A percentile compares a stretch with the other conserved stretches of the same genome.
Evolutionary conservation across 1,284 basidiomycete species (phyloP).

Genomic region (Pisolithus thermaeus): DNA sequence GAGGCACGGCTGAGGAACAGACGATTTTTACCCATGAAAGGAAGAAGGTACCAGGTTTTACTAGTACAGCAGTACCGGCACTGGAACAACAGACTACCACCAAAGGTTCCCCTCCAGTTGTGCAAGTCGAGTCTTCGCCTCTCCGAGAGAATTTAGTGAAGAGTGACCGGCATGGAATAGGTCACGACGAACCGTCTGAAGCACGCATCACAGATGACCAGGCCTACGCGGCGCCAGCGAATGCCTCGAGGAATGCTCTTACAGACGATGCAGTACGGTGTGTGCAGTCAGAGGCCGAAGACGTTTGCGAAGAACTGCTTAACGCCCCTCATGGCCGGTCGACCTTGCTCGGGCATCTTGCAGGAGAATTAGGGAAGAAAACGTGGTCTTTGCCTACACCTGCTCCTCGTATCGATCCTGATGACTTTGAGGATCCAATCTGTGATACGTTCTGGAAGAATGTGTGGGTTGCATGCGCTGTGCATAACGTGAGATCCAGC

Average conservation of each 20-base stretch:
- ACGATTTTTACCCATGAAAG: constrained; percentile 51
- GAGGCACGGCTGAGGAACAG: constrained; percentile 43
- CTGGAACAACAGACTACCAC: constrained; percentile 63
- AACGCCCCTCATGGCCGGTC: constrained; percentile 45
- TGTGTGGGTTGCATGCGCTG: constrained; percentile 81
- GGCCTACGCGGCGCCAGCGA: constrained; percentile 47
- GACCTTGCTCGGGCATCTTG: constrained; percentile 50
- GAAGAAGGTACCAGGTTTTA: constrained; percentile 50
- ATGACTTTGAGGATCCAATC: constrained; percentile 85
- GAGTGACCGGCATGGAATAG: constrained; percentile 10
- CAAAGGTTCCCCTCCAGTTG: constrained; percentile 31
- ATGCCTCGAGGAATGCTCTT: constrained; percentile 27
- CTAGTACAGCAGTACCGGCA: constrained; percentile 62
- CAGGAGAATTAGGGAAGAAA: constrained; percentile 47
- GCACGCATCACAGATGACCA: constrained; percentile 37
- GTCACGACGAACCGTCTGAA: constrained; percentile 25
- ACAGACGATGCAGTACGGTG: constrained; percentile 44
- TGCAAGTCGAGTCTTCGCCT: constrained; percentile 34
- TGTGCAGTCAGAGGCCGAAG: constrained; percentile 37
- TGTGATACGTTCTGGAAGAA: constrained; percentile 83
- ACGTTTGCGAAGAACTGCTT: constrained; percentile 46
- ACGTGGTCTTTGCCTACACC: constrained; percentile 59
- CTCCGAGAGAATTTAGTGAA: constrained; percentile 14
- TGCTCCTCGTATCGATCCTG: constrained; percentile 66
- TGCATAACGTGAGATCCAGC: constrained; percentile 66